phyloP scores from a whole-genome alignment of 1,284 basidiomycete species.

The Trichosporon coremiiforme region DNA sequence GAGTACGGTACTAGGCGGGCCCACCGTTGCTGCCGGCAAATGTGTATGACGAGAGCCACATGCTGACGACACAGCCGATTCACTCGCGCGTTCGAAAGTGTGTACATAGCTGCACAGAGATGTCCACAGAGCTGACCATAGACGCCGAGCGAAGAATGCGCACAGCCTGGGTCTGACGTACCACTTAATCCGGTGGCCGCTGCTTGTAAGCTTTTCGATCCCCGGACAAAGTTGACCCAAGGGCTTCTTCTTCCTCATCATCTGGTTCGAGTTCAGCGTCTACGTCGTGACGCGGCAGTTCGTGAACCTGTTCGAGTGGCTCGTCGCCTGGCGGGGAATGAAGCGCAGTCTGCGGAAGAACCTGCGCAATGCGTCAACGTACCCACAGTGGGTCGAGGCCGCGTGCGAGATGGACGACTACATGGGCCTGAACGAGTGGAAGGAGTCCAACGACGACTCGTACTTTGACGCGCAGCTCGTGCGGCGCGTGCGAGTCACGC shows the following conservation, averaged over 20 bases:
- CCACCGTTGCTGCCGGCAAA: too few species aligned
- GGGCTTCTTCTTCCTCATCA: conserved; percentile 80
- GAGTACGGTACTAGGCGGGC: too few species aligned
- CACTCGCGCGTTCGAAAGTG: conserved; percentile 67
- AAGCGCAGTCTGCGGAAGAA: conserved; percentile 76
- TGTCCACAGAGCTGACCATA: conserved; percentile 19
- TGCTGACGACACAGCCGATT: conserved; percentile 62
- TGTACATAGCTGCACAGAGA: conserved; percentile 25
- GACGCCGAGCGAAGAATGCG: conserved; percentile 54
- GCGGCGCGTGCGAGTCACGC: conserved; percentile 46
- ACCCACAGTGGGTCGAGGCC: conserved; percentile 76
- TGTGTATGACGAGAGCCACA: conserved; percentile 12
- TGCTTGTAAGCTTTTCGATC: conserved; percentile 64
- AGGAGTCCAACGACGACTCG: conserved; percentile 74
- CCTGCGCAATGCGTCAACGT: conserved; percentile 72
- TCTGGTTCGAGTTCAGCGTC: conserved; percentile 79
- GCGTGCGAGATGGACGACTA: conserved; percentile 78
- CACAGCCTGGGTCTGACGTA: conserved; percentile 72
- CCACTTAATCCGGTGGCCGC: conserved; percentile 81
- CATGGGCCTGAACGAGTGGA: conserved; percentile 85
- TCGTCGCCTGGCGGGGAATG: conserved; percentile 84
- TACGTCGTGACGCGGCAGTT: conserved; percentile 87
- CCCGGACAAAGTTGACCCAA: conserved; percentile 46
- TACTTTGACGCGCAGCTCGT: conserved; percentile 76
- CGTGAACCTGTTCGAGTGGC: conserved; percentile 90